A percentile compares a stretch with the other conserved stretches of the same genome.
phyloP scores from a whole-genome alignment of 192 early-diverging fungal species.

The Gonapodya prolifera region DNA sequence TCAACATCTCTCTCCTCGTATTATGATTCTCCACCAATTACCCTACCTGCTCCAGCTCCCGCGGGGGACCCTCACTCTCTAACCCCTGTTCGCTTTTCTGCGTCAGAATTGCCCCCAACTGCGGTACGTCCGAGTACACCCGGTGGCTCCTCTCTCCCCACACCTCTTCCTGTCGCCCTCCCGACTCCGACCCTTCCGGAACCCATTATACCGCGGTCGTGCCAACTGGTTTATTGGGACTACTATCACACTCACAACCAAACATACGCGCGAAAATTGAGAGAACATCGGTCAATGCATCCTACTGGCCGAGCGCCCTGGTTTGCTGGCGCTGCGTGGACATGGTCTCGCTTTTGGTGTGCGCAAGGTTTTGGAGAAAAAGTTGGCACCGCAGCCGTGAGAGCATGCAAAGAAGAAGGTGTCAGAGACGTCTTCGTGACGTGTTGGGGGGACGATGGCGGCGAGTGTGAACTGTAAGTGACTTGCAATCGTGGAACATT shows the following conservation, averaged over 20 bases:
- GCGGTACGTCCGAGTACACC: conserved; percentile 38
- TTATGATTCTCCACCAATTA: not conserved
- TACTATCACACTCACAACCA: conserved; percentile 67
- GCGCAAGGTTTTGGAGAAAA: conserved; percentile 73
- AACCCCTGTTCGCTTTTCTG: conserved; percentile 15
- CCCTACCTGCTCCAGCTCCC: conserved; percentile 19
- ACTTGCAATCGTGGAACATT: conserved; percentile 9
- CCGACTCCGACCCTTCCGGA: conserved; percentile 31
- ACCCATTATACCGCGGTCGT: conserved; percentile 42
- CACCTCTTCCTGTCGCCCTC: conserved; percentile 44
- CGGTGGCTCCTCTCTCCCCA: conserved; percentile 71
- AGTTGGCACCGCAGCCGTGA: conserved; percentile 55
- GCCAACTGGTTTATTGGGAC: conserved; percentile 76
- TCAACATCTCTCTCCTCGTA: not conserved
- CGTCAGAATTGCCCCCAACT: not conserved
- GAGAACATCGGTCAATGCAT: conserved; percentile 69
- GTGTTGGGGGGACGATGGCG: conserved; percentile 83
- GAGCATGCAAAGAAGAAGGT: conserved; percentile 46
- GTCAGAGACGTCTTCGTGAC: conserved; percentile 71
- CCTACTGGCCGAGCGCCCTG: conserved; percentile 77
- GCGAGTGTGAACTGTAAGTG: conserved; percentile 68
- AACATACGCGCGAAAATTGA: conserved; percentile 60
- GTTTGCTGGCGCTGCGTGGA: conserved; percentile 64
- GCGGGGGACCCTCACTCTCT: conserved; percentile 15
- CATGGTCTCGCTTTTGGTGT: conserved; percentile 73